phyloP scores from a whole-genome alignment of 2,329 filamentous ascomycete species.

The Macrophomina pseudophaseolina region DNA sequence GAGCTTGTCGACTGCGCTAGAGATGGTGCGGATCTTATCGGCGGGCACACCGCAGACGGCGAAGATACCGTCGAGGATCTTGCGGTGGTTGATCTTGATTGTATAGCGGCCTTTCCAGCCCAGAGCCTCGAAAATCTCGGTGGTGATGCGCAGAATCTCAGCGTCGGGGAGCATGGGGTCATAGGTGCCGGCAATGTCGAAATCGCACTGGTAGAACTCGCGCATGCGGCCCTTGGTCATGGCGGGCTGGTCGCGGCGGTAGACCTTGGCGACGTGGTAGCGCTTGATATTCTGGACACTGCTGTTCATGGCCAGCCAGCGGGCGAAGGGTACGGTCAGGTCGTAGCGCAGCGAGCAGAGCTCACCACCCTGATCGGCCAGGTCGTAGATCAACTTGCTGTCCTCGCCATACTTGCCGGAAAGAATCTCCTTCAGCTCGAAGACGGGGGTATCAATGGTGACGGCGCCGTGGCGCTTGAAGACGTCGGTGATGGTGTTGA shows the following conservation, averaged over 20 bases:
- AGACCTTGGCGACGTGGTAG: constrained; percentile 95
- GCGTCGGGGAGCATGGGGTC: constrained; percentile 93
- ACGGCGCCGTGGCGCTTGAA: constrained; percentile 85
- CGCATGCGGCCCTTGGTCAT: constrained; percentile 92
- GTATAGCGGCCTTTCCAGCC: constrained; percentile 76
- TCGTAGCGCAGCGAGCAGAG: constrained; percentile 85
- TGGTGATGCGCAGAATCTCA: constrained; percentile 82
- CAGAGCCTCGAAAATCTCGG: constrained; percentile 82
- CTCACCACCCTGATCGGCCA: constrained; percentile 87
- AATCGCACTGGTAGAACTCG: constrained; percentile 97
- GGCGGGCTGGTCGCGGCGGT: constrained; percentile 79
- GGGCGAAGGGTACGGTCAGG: constrained; percentile 86
- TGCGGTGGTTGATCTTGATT: constrained; percentile 94
- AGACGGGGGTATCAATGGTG: constrained; percentile 80
- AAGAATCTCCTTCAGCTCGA: constrained; percentile 85
- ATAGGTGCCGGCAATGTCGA: constrained; percentile 88
- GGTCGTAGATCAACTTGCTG: constrained; percentile 88
- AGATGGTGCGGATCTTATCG: constrained; percentile 87
- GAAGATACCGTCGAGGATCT: constrained; percentile 92
- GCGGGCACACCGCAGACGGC: constrained; percentile 85
- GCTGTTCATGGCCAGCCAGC: constrained; percentile 91
- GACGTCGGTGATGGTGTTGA: constrained; percentile 73
- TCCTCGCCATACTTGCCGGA: constrained; percentile 92
- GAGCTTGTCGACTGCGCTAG: constrained; percentile 92
- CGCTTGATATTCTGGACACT: constrained; percentile 84